Base-by-base conservation (phyloP, 305 asterid species). In the Rubia peregrina region DNA sequence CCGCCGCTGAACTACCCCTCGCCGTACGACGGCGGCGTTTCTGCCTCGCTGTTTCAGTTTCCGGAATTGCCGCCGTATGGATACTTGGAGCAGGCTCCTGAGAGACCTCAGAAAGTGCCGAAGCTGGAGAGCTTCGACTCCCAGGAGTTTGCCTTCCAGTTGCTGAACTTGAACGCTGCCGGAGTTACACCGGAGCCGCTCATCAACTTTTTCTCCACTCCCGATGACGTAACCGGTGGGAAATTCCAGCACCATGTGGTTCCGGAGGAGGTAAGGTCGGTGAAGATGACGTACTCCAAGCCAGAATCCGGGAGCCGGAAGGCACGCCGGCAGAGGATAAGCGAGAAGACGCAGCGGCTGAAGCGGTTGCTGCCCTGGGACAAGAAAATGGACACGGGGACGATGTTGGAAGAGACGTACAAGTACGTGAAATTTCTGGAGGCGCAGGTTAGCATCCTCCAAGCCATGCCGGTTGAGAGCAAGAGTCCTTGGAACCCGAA, bases 371-470 rank as follows among this genome's bases (percentile, higher is more conserved):
- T 89, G 66, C 96, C 97, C 9, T 75, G 82, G 85, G 89, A 80
- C 40, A 71, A 51, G 73, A 85, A 81, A 42, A 86, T 86, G 95
- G 93, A 89, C 83, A 88, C 71, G 75, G 87, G 88, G 73, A 85
- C 88, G 9, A 84, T 86, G 77, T 82, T 87, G 51, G 96, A 86
- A 73, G 92, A 89, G 85, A 83, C 93, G 65, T 81, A 81, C 83
- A 89, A 86, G 78, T 91, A 91, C 81, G 82, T 91, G 80, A 78
- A 74, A 65, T 89, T 89, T 75, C 91, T 91, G 63, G 84, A 86
- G 83, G 95, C 93, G 78, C 96, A 91, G 74, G 74, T 83, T 38
- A 78, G 78, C 72, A 87, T 78, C 10, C 89, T 91, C 60, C 83
- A 81, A 79, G 78, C 78, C 59, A 91, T 91, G 97, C 95, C 96